Evolutionary conservation across 768 basidiomycete species (phyloP), one percentile per base, ranked within the genome.

Genomic region (Roridomyces roridus): DNA sequence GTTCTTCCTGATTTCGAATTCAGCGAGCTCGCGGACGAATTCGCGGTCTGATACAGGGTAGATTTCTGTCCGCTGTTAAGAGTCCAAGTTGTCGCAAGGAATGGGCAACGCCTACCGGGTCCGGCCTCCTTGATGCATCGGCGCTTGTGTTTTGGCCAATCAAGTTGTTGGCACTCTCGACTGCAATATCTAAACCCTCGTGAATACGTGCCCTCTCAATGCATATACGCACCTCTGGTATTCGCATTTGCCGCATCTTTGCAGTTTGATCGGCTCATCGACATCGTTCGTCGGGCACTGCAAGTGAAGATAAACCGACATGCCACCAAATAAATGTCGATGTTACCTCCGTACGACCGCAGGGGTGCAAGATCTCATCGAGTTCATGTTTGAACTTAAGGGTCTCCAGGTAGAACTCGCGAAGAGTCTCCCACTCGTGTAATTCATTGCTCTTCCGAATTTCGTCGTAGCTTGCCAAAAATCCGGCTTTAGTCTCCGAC

Each of bases 161-260:
- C 57, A 15, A 25, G 36, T 11, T 52, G 49, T 23, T 58, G 57
- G 20, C 57, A 58, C 18, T 46, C 57, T 34, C 29, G 48, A 23
- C 57, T 58, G 39, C 57, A 58, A n/a, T 58, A 58, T 35, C 57
- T 58, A n/a, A n/a, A n/a, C n/a, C n/a, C n/a, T n/a, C n/a, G n/a
- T n/a, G n/a, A n/a, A n/a, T n/a, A n/a, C n/a, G n/a, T n/a, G n/a
- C n/a, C n/a, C n/a, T n/a, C n/a, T n/a, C n/a, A n/a, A n/a, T n/a
- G n/a, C n/a, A n/a, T n/a, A 24, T 1, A 1, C 7, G 1, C 18
- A 58, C 57, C 20, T 46, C 29, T 43, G 20, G 39, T 51, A 51
- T 43, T 58, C 37, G 7, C 57, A 58, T 34, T 17, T 58, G 9
- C 23, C 45, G 18, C 57, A 58, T 36, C 57, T 46, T 35, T 51